phyloP scores from a whole-genome alignment of 2,329 filamentous ascomycete species.

The Penicillium decumbens region DNA sequence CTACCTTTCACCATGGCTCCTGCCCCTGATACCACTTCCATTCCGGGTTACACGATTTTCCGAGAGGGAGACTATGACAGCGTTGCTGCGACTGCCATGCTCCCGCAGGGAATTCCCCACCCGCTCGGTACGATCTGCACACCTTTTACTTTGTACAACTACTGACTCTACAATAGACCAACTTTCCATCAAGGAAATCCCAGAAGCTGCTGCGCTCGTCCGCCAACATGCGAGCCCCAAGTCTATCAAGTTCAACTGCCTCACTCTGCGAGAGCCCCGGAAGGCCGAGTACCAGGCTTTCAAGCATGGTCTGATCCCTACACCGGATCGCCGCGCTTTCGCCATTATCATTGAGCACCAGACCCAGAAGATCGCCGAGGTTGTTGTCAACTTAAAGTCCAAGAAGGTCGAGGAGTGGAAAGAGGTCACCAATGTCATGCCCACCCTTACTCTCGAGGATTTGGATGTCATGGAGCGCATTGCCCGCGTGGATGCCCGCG shows the following conservation, averaged over 20 bases:
- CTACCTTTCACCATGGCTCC: constrained; percentile 20
- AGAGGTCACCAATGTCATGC: constrained; percentile 44
- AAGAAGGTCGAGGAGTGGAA: constrained; percentile 29
- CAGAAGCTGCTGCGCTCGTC: constrained; percentile 24
- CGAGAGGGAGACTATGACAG: constrained; percentile 27
- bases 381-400: constrained; percentile 25
- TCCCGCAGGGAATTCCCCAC: constrained; percentile 20
- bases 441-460: constrained; percentile 40
- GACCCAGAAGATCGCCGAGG: constrained; percentile 25
- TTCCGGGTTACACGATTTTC: constrained; percentile 27
- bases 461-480: constrained; percentile 35
- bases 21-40: constrained; percentile 25
- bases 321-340: constrained; percentile 38
- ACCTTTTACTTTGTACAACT: background rate
- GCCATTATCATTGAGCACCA: constrained; percentile 46
- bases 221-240: constrained; percentile 28
- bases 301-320: constrained; percentile 25
- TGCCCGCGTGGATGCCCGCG: constrained; percentile 29
- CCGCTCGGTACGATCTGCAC: constrained; percentile 18
- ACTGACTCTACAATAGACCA: constrained; percentile 21
- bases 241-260: constrained; percentile 35
- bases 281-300: constrained; percentile 35
- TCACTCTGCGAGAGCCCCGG: constrained; percentile 54
- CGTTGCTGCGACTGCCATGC: constrained; percentile 23
- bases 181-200: constrained; percentile 29